These are phyloP conservation scores for Extremus antarcticus DNA, from an alignment of 495 filamentous ascomycete species.

Conservation along the genomic window DNA sequence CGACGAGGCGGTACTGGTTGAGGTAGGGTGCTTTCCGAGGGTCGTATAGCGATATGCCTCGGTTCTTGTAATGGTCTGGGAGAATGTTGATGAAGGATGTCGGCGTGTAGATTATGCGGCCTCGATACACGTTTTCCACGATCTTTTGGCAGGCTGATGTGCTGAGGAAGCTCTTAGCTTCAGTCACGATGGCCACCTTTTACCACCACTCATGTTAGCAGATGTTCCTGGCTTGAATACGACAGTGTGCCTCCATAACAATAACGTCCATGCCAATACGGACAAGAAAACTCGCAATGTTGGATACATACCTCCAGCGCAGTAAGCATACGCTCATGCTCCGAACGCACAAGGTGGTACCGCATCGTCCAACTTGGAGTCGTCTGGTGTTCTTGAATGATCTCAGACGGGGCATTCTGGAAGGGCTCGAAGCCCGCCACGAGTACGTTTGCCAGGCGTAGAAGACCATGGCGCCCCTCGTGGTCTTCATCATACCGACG, in stretches of 20 bases:
- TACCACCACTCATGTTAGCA: not conserved
- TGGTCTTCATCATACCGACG: conserved; percentile 58
- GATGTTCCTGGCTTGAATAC: not conserved
- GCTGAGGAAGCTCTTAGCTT: conserved; percentile 55
- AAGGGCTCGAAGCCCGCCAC: conserved; percentile 65
- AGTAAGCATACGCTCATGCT: conserved; percentile 50
- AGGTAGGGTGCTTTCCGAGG: conserved; percentile 52
- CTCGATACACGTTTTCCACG: conserved; percentile 55
- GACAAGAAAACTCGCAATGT: too few species aligned
- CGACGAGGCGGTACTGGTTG: conserved; percentile 65
- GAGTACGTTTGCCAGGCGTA: conserved; percentile 59
- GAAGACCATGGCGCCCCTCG: conserved; percentile 46
- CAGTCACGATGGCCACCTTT: conserved; percentile 52
- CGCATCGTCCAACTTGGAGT: conserved; percentile 37
- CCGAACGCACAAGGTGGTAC: conserved; percentile 27
- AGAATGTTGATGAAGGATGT: conserved; percentile 59
- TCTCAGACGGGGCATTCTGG: conserved; percentile 50
- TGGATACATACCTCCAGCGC: conserved; percentile 41
- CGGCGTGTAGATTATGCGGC: conserved; percentile 59
- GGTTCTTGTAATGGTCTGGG: conserved; percentile 63
- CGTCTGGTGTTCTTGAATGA: conserved; percentile 39
- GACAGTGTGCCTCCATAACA: not conserved
- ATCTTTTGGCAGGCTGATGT: conserved; percentile 59
- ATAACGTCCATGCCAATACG: too few species aligned
- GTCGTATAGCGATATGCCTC: conserved; percentile 59